phyloP scores from a whole-genome alignment of 1,139 yeast genomes.

The Arxiozyma slooffiae region DNA sequence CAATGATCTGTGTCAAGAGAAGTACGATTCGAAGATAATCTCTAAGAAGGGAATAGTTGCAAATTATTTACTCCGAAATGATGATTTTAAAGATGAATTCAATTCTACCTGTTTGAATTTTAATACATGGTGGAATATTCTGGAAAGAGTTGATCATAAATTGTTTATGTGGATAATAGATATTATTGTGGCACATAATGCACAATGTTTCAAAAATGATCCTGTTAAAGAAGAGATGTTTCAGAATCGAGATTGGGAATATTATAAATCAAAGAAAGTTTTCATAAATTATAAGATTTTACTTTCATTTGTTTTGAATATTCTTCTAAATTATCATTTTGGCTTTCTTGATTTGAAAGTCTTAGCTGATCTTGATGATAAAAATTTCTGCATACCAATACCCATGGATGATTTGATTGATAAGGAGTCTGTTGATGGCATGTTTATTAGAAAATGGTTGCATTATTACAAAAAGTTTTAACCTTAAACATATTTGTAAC shows the following conservation, averaged over 20 bases:
- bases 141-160: slow-evolving; percentile 26
- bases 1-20: slow-evolving; percentile 24
- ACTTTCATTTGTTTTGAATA: slow-evolving; percentile 32
- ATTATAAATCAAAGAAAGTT: slow-evolving; percentile 22
- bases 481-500: not conserved
- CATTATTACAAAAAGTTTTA: slow-evolving; percentile 28
- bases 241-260: slow-evolving; percentile 22
- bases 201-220: slow-evolving; percentile 19
- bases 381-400: slow-evolving; percentile 21
- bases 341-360: slow-evolving; percentile 38
- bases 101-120: slow-evolving; percentile 24
- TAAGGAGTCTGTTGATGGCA: slow-evolving; percentile 14
- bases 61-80: slow-evolving; percentile 18
- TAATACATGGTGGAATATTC: slow-evolving; percentile 27
- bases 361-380: slow-evolving; percentile 20
- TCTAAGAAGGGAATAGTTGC: slow-evolving; percentile 22
- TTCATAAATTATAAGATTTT: slow-evolving; percentile 34
- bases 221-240: slow-evolving; percentile 15
- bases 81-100: slow-evolving; percentile 26
- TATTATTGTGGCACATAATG: slow-evolving; percentile 24
- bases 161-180: slow-evolving; percentile 31
- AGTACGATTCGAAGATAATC: slow-evolving; percentile 25
- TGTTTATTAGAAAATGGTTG: slow-evolving; percentile 28
- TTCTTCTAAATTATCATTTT: slow-evolving; percentile 39
- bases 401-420: slow-evolving; percentile 20